Conservation (phyloP, 805 yeast genomes). For the Starmerella roubikii region DNA sequence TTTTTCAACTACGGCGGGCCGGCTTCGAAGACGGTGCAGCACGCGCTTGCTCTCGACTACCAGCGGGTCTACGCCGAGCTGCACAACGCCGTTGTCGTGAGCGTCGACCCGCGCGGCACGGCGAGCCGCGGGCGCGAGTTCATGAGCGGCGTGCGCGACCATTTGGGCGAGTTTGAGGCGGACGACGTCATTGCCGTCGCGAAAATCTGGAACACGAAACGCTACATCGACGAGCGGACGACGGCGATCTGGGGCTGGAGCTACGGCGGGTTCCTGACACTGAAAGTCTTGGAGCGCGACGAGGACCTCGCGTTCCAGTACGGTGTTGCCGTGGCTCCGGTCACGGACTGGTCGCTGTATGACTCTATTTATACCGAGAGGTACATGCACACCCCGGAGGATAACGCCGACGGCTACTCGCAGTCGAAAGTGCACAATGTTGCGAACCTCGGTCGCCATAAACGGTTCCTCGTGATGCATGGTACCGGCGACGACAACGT, state of each 20-base stretch:
- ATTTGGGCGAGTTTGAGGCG: conserved; percentile 70
- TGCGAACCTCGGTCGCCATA: conserved; percentile 39
- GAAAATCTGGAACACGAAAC: conserved; percentile 44
- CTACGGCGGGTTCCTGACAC: conserved; percentile 87
- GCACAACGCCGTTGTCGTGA: conserved; percentile 71
- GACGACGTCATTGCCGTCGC: conserved; percentile 82
- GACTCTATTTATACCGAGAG: conserved; percentile 92
- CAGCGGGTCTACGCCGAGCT: conserved; percentile 67
- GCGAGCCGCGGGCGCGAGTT: conserved; percentile 73
- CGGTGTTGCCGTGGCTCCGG: conserved; percentile 96
- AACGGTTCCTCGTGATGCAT: conserved; percentile 76
- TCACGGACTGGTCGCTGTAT: conserved; percentile 83
- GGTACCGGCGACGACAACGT: conserved; percentile 98
- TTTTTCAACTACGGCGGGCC: conserved; percentile 95
- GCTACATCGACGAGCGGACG: conserved; percentile 51
- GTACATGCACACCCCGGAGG: conserved; percentile 74
- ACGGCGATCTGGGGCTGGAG: conserved; percentile 98
- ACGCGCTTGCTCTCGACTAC: conserved; percentile 47
- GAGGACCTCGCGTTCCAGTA: conserved; percentile 60
- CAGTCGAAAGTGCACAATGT: conserved; percentile 43
- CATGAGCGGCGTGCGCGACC: conserved; percentile 68
- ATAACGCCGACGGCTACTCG: conserved; percentile 49
- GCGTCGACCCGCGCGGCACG: conserved; percentile 95
- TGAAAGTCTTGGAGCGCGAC: conserved; percentile 78
- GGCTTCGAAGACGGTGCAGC: conserved; percentile 69